Evolutionary conservation across 2,329 filamentous ascomycete species (phyloP), one percentile per base, ranked within the genome.

Genomic region (Ustilaginoidea virens): DNA sequence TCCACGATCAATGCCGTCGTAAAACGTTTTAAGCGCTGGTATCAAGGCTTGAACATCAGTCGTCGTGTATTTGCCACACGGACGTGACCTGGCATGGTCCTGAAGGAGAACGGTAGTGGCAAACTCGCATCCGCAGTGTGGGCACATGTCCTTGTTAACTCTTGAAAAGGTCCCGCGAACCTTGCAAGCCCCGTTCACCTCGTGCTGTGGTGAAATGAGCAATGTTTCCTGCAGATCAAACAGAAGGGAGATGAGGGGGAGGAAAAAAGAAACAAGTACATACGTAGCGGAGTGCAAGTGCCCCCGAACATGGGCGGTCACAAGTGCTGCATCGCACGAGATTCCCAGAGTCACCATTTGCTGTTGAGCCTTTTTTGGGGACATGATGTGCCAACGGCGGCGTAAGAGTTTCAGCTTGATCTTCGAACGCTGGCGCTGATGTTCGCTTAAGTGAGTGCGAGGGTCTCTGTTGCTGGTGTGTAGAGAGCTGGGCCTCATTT

Each of bases 91-190:
- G 0, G 43, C 34, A 34, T 70, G 66, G 44, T 66, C 66, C 28
- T 48, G 35, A 2, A 61, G 39, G 1, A 59, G 61, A 14, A 49
- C 49, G 4, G 40, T 37, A 8, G 55, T 58, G 2, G 44, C 45
- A 25, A 70, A 68, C 4, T 28, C 31, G 23, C 55, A 48, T 16
- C 61, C 61, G 25, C 65, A 70, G 27, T 55, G 47, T 2, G 48
- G 35, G 29, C 66, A 70, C 1, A 48, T 40, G 13, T 52, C 56
- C n/a, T 43, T 49, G 30, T 37, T 40, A 17, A 45, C 9, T 5
- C 30, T 22, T 8, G 41, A 37, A 4, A 27, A 12, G 3, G 31
- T 34, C 13, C 27, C 27, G 2, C 39, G 29, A 9, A 35, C 37
- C 14, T 32, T 20, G 23, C 51, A 54, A 7, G 41, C 44, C 10